Evolutionary conservation across 169 alveolate species (phyloP).

Genomic region (Eimeria necatrix): DNA sequence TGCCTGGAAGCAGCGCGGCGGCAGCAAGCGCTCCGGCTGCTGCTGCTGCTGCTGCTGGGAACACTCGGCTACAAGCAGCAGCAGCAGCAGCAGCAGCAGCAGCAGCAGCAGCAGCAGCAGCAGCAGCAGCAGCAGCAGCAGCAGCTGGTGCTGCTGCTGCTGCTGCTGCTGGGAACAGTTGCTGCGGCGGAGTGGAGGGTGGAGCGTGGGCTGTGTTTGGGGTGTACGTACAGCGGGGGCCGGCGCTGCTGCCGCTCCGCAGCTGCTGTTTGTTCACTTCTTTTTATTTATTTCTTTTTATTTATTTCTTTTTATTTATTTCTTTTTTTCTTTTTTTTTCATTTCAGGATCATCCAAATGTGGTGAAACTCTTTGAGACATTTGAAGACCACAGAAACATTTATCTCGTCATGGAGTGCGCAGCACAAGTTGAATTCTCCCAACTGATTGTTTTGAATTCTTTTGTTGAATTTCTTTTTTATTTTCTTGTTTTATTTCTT

Average conservation of each 20-base stretch:
- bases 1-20: too few relatives aligned
- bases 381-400: conserved; percentile 94
- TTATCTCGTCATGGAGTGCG: conserved; percentile 94
- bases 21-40: too few relatives aligned
- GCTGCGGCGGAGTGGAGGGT: not conserved
- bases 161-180: not conserved
- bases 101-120: not conserved
- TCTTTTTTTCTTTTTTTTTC: conserved; percentile 40
- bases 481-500: not conserved
- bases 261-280: not conserved
- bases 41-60: not conserved
- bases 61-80: not conserved
- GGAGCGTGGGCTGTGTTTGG: not conserved
- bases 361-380: conserved; percentile 93
- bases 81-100: not conserved
- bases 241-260: not conserved
- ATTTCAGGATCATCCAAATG: conserved; percentile 95
- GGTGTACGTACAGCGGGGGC: not conserved
- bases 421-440: not conserved
- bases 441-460: not conserved
- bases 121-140: conserved; percentile 12
- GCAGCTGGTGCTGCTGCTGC: not conserved
- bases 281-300: not conserved
- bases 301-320: too few relatives aligned
- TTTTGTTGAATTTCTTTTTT: not conserved